Evolutionary conservation across 257 asterid species (phyloP).

Genomic region (Nicotiana sylvestris): DNA sequence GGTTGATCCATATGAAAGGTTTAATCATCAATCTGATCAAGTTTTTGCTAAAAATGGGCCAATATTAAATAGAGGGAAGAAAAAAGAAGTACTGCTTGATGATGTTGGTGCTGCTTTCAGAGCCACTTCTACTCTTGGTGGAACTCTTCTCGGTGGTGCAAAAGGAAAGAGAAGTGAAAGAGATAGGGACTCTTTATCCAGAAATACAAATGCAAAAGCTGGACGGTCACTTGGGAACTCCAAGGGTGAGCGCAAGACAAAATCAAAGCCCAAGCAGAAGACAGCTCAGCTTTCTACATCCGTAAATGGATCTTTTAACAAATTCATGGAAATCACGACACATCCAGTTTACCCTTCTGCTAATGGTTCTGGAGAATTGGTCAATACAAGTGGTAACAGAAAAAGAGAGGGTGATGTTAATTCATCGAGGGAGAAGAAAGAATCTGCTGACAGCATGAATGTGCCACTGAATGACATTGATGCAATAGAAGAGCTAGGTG

Average conservation of each 20-base stretch:
- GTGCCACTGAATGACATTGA: slow-evolving; percentile 54
- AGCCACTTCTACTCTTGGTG: slow-evolving; percentile 48
- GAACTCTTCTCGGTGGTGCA: slow-evolving; percentile 51
- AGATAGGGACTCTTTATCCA: slow-evolving; percentile 41
- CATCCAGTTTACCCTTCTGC: slow-evolving; percentile 30
- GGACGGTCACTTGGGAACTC: slow-evolving; percentile 62
- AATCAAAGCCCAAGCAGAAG: slow-evolving; percentile 76
- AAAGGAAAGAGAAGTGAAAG: slow-evolving; percentile 90
- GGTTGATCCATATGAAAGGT: slow-evolving; percentile 33
- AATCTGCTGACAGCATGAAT: slow-evolving; percentile 28
- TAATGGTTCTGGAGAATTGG: slow-evolving; percentile 44
- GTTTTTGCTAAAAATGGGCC: slow-evolving; percentile 58
- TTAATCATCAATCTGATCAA: slow-evolving; percentile 36
- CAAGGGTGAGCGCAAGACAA: slow-evolving; percentile 81
- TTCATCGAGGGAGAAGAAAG: slow-evolving; percentile 35
- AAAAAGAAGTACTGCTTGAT: slow-evolving; percentile 74
- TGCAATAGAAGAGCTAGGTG: slow-evolving; percentile 62
- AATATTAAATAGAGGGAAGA: slow-evolving; percentile 69
- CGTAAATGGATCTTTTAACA: slow-evolving; percentile 50
- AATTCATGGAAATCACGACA: slow-evolving; percentile 31
- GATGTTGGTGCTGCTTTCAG: slow-evolving; percentile 58
- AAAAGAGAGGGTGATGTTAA: slow-evolving; percentile 46
- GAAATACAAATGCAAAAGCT: slow-evolving; percentile 40
- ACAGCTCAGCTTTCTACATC: slow-evolving; percentile 85
- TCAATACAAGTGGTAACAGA: slow-evolving; percentile 30